Base-by-base conservation (phyloP, 2,329 filamentous ascomycete genomes). In the Xylaria multiplex region DNA sequence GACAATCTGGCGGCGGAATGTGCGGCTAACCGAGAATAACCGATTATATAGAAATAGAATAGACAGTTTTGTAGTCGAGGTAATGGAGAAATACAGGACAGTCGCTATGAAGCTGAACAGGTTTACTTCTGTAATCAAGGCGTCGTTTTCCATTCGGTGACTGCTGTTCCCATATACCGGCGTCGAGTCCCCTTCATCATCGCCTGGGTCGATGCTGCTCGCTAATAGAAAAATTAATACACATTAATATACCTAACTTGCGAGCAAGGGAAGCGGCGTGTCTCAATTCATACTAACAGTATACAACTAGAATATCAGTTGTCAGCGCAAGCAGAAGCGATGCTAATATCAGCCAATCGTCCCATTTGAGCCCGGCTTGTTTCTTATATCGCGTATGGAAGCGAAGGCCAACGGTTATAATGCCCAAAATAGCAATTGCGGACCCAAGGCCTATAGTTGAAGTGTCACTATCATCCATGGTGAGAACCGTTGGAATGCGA, bases 1-100 rank as follows among this genome's bases (percentile, higher is more conserved):
- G 22, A 46, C 42, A 0, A 73, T 64, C 46, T 71, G 71, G 0
- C 46, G 48, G 19, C 71, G 70, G 48, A 76, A 75, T 2, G 65
- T 56, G 3, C 14, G 14, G 57, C 60, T 67, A n/a, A 68, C 64
- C 14, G 64, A 69, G 55, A 77, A 77, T 19, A 77, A 69, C n/a
- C 72, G 70, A 4, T 70, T 57, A 45, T 57, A 57, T 14, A 57
- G n/a, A 43, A 57, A 40, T 14, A 57, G 50, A 27, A 77, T 74
- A 1, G 74, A 75, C 1, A 76, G 50, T 49, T 77, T 77, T 2
- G 75, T 72, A 2, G 75, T 60, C 5, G 67, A 67, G 6, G 74
- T 68, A 8, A 77, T 70, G 24, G 69, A 70, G 35, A 73, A 75
- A 63, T 57, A 78, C 7, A 77, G 63, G 6, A 76, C 61, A 11